Base-by-base conservation (phyloP, 139 green algal genomes). In the Coelastrella sp. region DNA sequence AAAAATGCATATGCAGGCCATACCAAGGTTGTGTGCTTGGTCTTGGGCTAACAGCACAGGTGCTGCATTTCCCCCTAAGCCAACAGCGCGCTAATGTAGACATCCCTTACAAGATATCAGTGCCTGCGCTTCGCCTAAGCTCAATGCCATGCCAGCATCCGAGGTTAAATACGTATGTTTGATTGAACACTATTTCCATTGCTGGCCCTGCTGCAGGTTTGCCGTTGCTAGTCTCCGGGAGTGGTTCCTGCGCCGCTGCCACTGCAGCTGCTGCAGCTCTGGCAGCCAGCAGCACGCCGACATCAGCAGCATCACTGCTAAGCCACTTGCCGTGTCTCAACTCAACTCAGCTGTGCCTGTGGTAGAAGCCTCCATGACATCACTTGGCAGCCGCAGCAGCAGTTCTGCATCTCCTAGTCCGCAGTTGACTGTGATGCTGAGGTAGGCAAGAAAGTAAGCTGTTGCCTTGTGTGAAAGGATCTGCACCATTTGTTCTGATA, bases 141-240 rank as follows among this genome's bases (percentile, higher is more conserved):
- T 20, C 19, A 14, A 7, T 5, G 15, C 5, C 1, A 17, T 56
- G 1, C 74, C 74, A 82, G 74, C 25, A 5, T 17, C 11, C 1
- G 74, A 6, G 74, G 74, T 20, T 25, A 5, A 19, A 57, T 73
- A 17, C 17, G 17, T 7, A 5, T 70, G 22, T 6, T 49, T 8
- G 24, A 76, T 25, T 12, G 7, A n/a, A 49, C 49, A 20, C 79
- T 59, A 0, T 7, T 27, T 65, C 79, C 25, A 6, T 49, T 70
- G 49, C 74, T 82, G 1, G 25, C 63, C 5, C 63, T 66, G 8
- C 79, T 63, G 49, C 79, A 85, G 79, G 79, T 85, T 85, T 35
- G 58, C 49, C 17, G 79, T 85, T 17, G 79, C 35, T 8, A 19
- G 49, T 20, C 56, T 85, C 20, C 79, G 49, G 27, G 78, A 84